A percentile compares a stretch with the other conserved stretches of the same genome.
phyloP scores from a whole-genome alignment of 176 grass and related monocot genomes.

The Saccharum spontaneum region DNA sequence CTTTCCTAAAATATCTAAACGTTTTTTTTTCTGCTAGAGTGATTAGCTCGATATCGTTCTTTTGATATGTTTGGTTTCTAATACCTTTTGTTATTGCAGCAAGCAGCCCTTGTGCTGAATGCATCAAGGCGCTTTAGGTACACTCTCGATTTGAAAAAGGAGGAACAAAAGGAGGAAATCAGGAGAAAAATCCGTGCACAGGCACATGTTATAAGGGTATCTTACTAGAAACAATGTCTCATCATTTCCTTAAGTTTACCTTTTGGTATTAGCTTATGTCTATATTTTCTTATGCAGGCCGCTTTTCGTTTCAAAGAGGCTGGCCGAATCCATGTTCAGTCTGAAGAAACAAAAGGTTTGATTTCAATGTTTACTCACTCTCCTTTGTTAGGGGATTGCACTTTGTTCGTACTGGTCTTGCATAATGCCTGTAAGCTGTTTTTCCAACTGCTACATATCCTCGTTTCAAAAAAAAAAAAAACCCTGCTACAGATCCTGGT shows the following conservation, averaged over 20 bases:
- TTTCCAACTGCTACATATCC: not conserved
- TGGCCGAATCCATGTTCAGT: conserved; percentile 36
- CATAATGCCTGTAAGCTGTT: not conserved
- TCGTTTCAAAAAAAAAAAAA: not conserved
- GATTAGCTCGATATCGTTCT: not conserved
- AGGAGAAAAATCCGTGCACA: conserved; percentile 84
- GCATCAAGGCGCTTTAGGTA: conserved; percentile 93
- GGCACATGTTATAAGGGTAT: conserved; percentile 80
- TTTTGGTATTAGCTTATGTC: conserved; percentile 8
- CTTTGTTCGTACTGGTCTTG: not conserved
- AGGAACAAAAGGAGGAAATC: conserved; percentile 66
- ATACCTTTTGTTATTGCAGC: conserved; percentile 46
- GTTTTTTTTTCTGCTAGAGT: not conserved
- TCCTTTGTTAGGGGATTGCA: not conserved
- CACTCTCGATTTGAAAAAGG: conserved; percentile 89
- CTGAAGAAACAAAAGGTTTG: conserved; percentile 41
- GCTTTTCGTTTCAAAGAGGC: conserved; percentile 84
- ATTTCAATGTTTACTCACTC: conserved; percentile 4
- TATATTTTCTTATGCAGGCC: conserved; percentile 54
- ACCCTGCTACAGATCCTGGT: not conserved
- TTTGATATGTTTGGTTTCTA: not conserved
- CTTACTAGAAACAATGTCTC: not conserved
- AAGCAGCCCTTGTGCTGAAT: conserved; percentile 85
- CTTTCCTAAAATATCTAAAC: not conserved
- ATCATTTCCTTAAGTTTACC: not conserved